Conservation (phyloP, 2,329 filamentous ascomycete species). For the Blumeriella jaapii region DNA sequence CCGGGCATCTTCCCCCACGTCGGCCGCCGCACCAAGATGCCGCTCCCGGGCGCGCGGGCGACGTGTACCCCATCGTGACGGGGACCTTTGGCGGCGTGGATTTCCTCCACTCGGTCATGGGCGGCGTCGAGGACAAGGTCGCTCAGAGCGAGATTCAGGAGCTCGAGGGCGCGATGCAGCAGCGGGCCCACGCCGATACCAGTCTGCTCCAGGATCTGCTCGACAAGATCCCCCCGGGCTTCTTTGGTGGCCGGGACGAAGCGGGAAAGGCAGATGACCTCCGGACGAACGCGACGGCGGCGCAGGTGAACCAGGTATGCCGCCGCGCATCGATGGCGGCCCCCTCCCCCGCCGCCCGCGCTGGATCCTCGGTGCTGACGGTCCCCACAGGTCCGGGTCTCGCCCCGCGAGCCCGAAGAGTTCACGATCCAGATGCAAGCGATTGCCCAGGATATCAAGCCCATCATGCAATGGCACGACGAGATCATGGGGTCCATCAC, state of each 20-base stretch:
- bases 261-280: slow-evolving; percentile 68
- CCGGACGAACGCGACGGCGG: slow-evolving; percentile 60
- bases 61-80: slow-evolving; percentile 74
- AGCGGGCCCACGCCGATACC: slow-evolving; percentile 51
- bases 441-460: slow-evolving; percentile 70
- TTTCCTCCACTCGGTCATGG: slow-evolving; percentile 78
- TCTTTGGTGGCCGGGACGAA: slow-evolving; percentile 67
- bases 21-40: slow-evolving; percentile 59
- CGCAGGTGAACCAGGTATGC: slow-evolving; percentile 69
- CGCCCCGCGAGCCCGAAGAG: slow-evolving; percentile 70
- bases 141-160: slow-evolving; percentile 85
- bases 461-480: slow-evolving; percentile 84
- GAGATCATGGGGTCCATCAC: slow-evolving; percentile 71
- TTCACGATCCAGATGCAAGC: slow-evolving; percentile 68
- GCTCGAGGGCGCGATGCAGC: slow-evolving; percentile 70
- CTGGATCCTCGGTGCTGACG: no score
- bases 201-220: slow-evolving; percentile 70
- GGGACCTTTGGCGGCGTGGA: slow-evolving; percentile 93
- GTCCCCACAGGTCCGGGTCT: slow-evolving; percentile 60
- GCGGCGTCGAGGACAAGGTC: slow-evolving; percentile 74
- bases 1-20: slow-evolving; percentile 76
- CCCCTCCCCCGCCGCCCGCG: no score
- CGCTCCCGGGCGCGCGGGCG: slow-evolving; percentile 52
- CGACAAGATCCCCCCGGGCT: slow-evolving; percentile 67
- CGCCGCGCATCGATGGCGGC: no score